phyloP scores from a whole-genome alignment of 345 rosid genomes.

The Acer saccharum region DNA sequence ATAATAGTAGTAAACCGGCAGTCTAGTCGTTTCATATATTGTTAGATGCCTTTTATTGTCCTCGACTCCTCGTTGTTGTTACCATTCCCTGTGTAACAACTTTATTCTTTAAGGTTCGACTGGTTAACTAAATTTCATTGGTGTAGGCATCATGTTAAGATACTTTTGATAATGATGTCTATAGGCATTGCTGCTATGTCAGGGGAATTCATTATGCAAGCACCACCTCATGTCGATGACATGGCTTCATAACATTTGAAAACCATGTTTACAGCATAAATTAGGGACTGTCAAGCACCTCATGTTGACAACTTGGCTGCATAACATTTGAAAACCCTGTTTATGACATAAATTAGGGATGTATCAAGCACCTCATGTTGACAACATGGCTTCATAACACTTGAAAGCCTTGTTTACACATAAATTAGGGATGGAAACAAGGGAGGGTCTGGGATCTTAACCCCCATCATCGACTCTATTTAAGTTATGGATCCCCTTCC shows the following conservation, averaged over 20 bases:
- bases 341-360: too few species aligned
- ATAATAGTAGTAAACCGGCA: background rate
- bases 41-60: background rate
- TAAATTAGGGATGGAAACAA: background rate
- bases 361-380: background rate
- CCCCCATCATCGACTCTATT: background rate
- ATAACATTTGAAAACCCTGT: too few species aligned
- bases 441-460: background rate
- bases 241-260: background rate
- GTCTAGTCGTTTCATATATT: background rate
- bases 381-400: background rate
- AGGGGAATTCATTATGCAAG: background rate
- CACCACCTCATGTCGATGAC: background rate
- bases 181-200: background rate
- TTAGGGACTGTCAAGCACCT: background rate
- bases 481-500: background rate
- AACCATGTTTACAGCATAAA: background rate
- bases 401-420: background rate
- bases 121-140: background rate
- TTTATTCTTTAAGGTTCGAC: background rate
- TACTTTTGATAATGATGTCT: background rate
- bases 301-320: too few species aligned
- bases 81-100: background rate
- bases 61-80: background rate
- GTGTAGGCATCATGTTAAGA: background rate